Percentiles rank a stretch among this genome's conserved stretches.
These are phyloP conservation scores for Eucalyptus cloeziana DNA, from an alignment of 345 rosid species.

Conservation along the genomic window DNA sequence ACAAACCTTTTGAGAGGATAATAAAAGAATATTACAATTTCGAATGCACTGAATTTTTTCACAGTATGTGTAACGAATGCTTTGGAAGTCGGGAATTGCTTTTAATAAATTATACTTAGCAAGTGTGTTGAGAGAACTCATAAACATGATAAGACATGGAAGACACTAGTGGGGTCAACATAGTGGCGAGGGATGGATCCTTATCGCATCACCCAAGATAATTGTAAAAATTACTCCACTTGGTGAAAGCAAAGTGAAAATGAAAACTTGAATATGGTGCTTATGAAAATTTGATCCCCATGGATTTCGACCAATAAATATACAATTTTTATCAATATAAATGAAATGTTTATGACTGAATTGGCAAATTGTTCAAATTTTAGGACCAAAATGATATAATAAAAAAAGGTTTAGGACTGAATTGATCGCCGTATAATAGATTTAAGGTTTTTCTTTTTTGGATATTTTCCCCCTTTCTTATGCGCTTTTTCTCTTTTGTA, in stretches of 20 bases:
- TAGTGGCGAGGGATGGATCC: not conserved
- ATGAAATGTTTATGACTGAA: no score
- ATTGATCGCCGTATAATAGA: accelerated
- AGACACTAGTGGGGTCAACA: not conserved
- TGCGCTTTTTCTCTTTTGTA: not conserved
- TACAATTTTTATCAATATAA: no score
- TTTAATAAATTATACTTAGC: no score
- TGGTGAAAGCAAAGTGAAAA: not conserved
- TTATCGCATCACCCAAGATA: not conserved
- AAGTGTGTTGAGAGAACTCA: not conserved
- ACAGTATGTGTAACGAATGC: not conserved
- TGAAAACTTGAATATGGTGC: not conserved
- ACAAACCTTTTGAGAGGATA: not conserved
- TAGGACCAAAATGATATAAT: not conserved
- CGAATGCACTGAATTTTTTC: not conserved
- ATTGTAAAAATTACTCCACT: not conserved
- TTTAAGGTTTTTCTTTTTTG: not conserved
- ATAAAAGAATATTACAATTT: not conserved
- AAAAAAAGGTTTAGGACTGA: not conserved
- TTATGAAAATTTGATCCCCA: not conserved
- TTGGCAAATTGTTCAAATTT: not conserved
- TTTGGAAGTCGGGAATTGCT: not conserved
- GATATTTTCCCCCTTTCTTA: not conserved
- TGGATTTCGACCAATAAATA: not conserved
- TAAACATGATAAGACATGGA: not conserved